These are phyloP conservation scores for Alternaria sp. DNA, from an alignment of 2,329 filamentous ascomycete species.

Conservation along the genomic window DNA sequence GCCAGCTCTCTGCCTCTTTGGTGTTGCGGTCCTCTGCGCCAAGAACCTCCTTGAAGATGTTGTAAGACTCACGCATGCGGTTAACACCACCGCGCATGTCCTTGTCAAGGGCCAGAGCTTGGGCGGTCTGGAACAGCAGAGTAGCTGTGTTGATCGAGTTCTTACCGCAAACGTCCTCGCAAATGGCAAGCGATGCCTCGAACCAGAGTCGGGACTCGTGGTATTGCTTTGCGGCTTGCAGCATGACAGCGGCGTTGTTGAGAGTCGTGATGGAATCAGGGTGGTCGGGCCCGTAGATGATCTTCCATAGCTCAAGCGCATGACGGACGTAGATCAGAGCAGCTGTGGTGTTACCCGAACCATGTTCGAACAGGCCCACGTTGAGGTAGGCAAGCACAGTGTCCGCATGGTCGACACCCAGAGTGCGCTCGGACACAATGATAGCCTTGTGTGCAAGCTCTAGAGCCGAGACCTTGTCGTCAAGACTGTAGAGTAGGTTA, in stretches of 20 bases:
- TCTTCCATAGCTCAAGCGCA: constrained; percentile 93
- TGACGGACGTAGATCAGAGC: constrained; percentile 92
- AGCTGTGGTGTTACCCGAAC: constrained; percentile 84
- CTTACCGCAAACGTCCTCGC: constrained; percentile 87
- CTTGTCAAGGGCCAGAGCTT: constrained; percentile 93
- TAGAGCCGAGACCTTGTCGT: constrained; percentile 94
- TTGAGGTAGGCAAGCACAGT: constrained; percentile 96
- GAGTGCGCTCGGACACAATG: constrained; percentile 91
- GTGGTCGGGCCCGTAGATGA: constrained; percentile 92
- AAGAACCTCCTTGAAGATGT: constrained; percentile 88
- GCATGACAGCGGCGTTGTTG: constrained; percentile 98
- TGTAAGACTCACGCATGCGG: constrained; percentile 96
- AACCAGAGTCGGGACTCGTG: constrained; percentile 97
- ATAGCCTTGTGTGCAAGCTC: constrained; percentile 96
- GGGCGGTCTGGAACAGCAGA: constrained; percentile 94
- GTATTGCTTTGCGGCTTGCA: constrained; percentile 93
- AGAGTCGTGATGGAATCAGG: constrained; percentile 98
- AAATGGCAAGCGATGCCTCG: constrained; percentile 87
- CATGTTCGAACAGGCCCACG: constrained; percentile 91
- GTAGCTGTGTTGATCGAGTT: constrained; percentile 93
- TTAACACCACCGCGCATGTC: constrained; percentile 90
- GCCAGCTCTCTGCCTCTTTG: constrained; percentile 96
- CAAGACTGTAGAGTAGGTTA: constrained; percentile 96
- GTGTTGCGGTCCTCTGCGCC: constrained; percentile 95
- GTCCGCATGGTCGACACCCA: constrained; percentile 92